Evolutionary conservation across 345 rosid genomes (phyloP), one percentile per base, ranked within the genome.

Genomic region (Toxicodendron radicans): DNA sequence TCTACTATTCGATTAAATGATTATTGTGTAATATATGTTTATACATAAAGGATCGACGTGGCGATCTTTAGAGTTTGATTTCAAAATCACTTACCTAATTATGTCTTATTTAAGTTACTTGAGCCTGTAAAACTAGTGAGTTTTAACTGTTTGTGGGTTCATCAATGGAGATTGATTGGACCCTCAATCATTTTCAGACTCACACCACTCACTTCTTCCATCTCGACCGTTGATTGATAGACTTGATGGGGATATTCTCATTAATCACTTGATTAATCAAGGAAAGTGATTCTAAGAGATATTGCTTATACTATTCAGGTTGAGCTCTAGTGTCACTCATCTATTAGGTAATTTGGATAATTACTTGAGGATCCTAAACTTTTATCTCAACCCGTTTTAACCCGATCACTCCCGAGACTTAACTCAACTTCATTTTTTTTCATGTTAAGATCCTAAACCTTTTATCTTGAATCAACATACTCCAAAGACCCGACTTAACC

Each of bases 1-100:
- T 38, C 7, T 7, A 35, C 7, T 32, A 32, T 32, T n/a, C n/a
- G 35, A 35, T 4, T 5, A 3, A 35, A 35, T 35, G 5, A 35
- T 57, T 57, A 61, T 33, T 18, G 21, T 33, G 13, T 13, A 41
- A 18, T 10, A 10, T 7, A 38, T 0, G 1, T 32, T 32, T 32
- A 32, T 32, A 32, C 4, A 35, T 35, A 35, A 27, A 14, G 27
- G 5, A 43, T 2, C 67, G 57, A 72, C 71, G 74, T 72, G 73
- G 66, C 66, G 63, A 12, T 20, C 38, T 18, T n/a, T n/a, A 21
- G 58, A 38, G 43, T 1, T 38, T 38, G 63, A 61, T 27, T 58
- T 72, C 73, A 69, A 68, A 75, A 78, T 78, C 84, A 76, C 75
- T 73, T 30, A 69, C 78, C 82, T 73, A 68, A 82, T 59, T 52